A percentile compares a stretch with the other conserved stretches of the same genome.
These are phyloP conservation scores for Hsuehochloa calcarea DNA, from an alignment of 176 grass and related monocot genomes.

Conservation along the genomic window DNA sequence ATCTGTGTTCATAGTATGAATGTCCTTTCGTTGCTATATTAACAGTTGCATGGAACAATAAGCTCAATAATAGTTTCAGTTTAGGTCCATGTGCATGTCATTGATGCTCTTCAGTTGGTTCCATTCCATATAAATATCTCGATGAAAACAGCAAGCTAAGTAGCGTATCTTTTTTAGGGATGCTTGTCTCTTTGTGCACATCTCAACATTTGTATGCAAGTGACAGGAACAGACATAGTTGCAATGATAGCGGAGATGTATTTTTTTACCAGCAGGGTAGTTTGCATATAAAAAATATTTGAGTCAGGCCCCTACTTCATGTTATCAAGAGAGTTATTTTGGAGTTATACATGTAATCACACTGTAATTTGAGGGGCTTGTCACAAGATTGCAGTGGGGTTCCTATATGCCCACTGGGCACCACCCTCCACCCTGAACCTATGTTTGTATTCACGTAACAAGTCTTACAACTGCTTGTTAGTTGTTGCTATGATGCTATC, in stretches of 20 bases:
- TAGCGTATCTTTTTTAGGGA: background rate
- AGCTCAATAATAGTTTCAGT: constrained; percentile 15
- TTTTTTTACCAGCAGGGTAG: background rate
- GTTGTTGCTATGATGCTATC: background rate
- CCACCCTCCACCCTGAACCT: background rate
- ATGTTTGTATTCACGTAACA: constrained; percentile 15
- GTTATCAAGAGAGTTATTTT: background rate
- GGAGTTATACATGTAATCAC: background rate
- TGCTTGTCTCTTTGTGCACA: constrained; percentile 4
- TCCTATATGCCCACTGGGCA: background rate
- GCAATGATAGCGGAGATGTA: background rate
- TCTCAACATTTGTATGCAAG: constrained; percentile 8
- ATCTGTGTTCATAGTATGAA: background rate
- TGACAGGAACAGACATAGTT: background rate
- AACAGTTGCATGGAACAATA: background rate
- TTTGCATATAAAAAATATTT: background rate
- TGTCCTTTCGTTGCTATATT: background rate
- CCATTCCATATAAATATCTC: constrained; percentile 12
- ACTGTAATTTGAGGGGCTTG: background rate
- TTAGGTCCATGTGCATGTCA: constrained; percentile 11
- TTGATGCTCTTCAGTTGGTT: background rate
- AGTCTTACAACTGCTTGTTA: constrained; percentile 7
- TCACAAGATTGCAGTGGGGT: background rate
- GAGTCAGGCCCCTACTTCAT: background rate
- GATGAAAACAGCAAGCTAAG: background rate